Evolutionary conservation across 495 filamentous ascomycete species (phyloP).

Genomic region (Aspergillus hancockii): DNA sequence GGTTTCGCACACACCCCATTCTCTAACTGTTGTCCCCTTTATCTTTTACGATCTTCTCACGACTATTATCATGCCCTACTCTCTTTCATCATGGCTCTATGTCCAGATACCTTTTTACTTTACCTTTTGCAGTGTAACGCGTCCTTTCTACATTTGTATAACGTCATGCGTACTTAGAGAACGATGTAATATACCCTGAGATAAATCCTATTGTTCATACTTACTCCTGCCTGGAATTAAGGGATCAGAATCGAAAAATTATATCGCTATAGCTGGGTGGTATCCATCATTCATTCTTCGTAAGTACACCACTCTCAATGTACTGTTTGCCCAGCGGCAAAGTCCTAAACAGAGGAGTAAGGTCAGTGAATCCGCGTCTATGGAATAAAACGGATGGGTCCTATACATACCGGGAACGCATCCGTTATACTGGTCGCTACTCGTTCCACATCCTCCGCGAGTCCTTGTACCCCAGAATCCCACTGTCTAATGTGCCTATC

Average conservation of each 20-base stretch:
- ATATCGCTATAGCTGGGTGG: not conserved
- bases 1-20: not conserved
- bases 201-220: not conserved
- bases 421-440: constrained; percentile 57
- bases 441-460: constrained; percentile 87
- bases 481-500: constrained; percentile 72
- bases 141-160: not conserved
- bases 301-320: constrained; percentile 18
- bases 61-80: not conserved
- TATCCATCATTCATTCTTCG: constrained; percentile 8
- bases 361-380: not conserved
- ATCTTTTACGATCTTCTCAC: not conserved
- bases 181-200: constrained; percentile 1
- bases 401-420: constrained; percentile 41
- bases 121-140: not conserved
- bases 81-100: not conserved
- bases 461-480: constrained; percentile 82
- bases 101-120: not conserved
- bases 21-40: not conserved
- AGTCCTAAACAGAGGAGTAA: constrained; percentile 9
- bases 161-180: not conserved
- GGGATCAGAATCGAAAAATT: not conserved
- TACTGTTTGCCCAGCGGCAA: constrained; percentile 21
- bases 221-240: not conserved
- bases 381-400: not conserved